Base-by-base conservation (phyloP, 169 alveolate species). In the Neospora caninum region DNA sequence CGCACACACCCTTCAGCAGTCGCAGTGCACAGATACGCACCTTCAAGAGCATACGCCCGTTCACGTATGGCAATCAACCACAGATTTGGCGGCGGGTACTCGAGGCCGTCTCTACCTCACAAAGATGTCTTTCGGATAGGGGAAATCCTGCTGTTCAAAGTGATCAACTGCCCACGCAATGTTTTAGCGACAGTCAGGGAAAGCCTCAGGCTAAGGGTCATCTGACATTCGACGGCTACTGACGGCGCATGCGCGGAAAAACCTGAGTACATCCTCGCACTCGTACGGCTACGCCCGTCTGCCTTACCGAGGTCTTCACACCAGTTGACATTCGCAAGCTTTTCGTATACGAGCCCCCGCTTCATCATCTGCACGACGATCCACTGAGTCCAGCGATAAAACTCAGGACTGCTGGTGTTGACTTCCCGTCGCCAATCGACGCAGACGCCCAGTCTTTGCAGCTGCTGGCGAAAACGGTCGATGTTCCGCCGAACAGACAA, bases 371-470 rank as follows among this genome's bases (percentile, higher is more conserved):
- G 97, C 83, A 96, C 96, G 96, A 98, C 97, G 9, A 96, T 95
- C 99, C 99, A 96, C 93, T 98, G 98, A 20, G 99, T 98, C 98
- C 99, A 98, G 83, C 96, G 97, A 96, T 96, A 98, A 95, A 97
- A 98, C 18, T 64, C 94, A 49, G 97, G 97, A 45, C 96, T 96
- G 83, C 98, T 95, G n/a, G 99, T 98, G n/a, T 96, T 92, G 31
- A 98, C 91, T 92, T 98, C 99, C 36, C 97, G 69, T 1, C 96
- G 94, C 99, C 99, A 98, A 95, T 98, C 99, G 91, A 96, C 98
- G 31, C 97, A 96, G 88, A 97, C 96, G 39, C 99, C 99, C 93
- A 98, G 93, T 69, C 95, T 93, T 69, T 95, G 92, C 91, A 98
- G 93, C 92, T 98, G 98, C n/a, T 93, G 83, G 87, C 95, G 97